Conservation (phyloP, 805 yeast species). For the Suhomyces pyralidae region DNA sequence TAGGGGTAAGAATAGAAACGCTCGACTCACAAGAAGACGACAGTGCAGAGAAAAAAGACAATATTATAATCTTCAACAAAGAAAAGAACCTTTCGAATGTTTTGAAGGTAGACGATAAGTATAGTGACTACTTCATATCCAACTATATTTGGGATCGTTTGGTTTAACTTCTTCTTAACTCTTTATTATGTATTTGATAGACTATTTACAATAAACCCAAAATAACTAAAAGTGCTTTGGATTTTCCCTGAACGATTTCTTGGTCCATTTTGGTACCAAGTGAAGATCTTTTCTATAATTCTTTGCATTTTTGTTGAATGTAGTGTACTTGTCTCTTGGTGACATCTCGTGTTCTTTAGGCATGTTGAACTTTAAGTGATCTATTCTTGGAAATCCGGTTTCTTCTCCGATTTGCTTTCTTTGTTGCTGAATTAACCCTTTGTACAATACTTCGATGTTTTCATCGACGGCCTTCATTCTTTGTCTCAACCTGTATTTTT, state of each 20-base stretch:
- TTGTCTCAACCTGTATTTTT: constrained; percentile 79
- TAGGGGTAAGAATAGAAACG: constrained; percentile 53
- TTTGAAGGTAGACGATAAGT: constrained; percentile 50
- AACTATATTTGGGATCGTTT: constrained; percentile 74
- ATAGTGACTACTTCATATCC: constrained; percentile 66
- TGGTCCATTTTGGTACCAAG: constrained; percentile 89
- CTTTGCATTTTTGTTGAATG: constrained; percentile 68
- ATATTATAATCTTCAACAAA: constrained; percentile 49
- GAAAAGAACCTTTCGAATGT: constrained; percentile 45
- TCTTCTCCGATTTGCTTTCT: constrained; percentile 25
- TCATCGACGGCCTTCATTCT: constrained; percentile 80
- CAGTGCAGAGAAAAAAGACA: constrained; percentile 26
- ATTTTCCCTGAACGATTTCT: constrained; percentile 71
- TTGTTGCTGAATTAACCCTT: constrained; percentile 22
- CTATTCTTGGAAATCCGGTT: constrained; percentile 37
- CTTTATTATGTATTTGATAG: constrained; percentile 1
- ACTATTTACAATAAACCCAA: constrained; percentile 3
- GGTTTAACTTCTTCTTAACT: neutral
- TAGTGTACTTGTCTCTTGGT: constrained; percentile 81
- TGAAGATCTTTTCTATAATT: constrained; percentile 89
- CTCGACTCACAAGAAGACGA: constrained; percentile 13
- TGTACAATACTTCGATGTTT: constrained; percentile 63
- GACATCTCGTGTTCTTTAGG: constrained; percentile 83
- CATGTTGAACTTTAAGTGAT: constrained; percentile 38
- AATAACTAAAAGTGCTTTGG: constrained; percentile 59